These are phyloP conservation scores for Heritiera littoralis DNA, from an alignment of 345 rosid species.

Conservation along the genomic window DNA sequence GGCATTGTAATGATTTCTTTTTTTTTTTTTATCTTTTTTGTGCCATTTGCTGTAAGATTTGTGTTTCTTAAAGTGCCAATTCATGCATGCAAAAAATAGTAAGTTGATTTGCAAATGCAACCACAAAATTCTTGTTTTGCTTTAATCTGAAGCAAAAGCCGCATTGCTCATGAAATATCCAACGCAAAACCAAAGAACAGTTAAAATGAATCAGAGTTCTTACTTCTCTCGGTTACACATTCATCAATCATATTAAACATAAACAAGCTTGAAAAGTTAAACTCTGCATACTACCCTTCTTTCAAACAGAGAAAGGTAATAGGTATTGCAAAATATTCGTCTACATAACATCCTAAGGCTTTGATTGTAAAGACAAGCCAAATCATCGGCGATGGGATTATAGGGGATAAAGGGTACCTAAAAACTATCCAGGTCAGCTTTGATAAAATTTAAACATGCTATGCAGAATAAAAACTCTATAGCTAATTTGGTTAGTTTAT, in stretches of 20 bases:
- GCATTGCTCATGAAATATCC: neutral
- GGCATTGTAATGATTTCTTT: neutral
- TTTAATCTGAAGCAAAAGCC: neutral
- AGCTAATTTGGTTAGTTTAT: constrained; percentile 48
- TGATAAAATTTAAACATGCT: constrained; percentile 35
- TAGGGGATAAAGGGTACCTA: constrained; percentile 28
- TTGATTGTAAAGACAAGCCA: constrained; percentile 24
- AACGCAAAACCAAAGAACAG: neutral
- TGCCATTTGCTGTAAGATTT: neutral
- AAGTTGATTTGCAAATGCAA: too few relatives aligned
- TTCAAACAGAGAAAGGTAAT: constrained; percentile 23
- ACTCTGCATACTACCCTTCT: constrained; percentile 29
- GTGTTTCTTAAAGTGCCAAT: neutral
- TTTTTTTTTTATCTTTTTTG: neutral
- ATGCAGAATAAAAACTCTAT: constrained; percentile 40
- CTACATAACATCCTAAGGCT: constrained; percentile 26
- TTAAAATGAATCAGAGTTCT: constrained; percentile 12
- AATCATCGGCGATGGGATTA: constrained; percentile 11
- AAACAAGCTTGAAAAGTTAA: constrained; percentile 7
- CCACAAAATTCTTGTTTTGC: too few relatives aligned
- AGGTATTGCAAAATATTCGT: constrained; percentile 18
- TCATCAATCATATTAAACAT: constrained; percentile 15
- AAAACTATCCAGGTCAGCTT: constrained; percentile 35
- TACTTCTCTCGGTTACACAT: constrained; percentile 6
- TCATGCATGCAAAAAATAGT: neutral